Evolutionary conservation across 2,329 filamentous ascomycete genomes (phyloP).

Genomic region (Phoma herbarum): DNA sequence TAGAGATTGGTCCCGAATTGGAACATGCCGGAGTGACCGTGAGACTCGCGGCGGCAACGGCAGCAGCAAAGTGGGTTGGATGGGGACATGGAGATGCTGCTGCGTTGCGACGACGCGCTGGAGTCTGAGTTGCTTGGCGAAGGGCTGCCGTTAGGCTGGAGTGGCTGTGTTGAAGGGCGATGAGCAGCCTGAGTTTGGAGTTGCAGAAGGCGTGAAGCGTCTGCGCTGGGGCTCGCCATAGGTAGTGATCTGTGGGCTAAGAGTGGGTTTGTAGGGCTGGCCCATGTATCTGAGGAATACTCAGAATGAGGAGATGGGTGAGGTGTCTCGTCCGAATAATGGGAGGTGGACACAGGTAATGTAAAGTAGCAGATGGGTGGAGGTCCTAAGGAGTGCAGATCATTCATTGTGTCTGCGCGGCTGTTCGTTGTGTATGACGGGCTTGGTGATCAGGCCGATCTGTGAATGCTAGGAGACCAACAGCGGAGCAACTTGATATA

Average conservation of each 20-base stretch:
- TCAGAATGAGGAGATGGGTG: slow-evolving; percentile 29
- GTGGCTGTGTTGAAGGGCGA: slow-evolving; percentile 40
- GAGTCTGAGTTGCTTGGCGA: slow-evolving; percentile 25
- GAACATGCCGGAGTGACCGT: slow-evolving; percentile 42
- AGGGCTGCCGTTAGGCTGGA: slow-evolving; percentile 31
- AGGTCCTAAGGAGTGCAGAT: slow-evolving; percentile 16
- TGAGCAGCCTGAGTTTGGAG: slow-evolving; percentile 51
- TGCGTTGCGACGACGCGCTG: slow-evolving; percentile 21
- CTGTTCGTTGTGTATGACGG: slow-evolving; percentile 24
- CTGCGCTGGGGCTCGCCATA: slow-evolving; percentile 34
- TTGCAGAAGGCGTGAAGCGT: slow-evolving; percentile 51
- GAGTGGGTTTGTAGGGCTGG: slow-evolving; percentile 48
- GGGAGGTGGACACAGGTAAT: slow-evolving; percentile 33
- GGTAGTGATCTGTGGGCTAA: slow-evolving; percentile 42
- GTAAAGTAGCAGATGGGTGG: slow-evolving; percentile 47
- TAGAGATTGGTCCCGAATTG: slow-evolving; percentile 52
- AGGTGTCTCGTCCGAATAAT: slow-evolving; percentile 49
- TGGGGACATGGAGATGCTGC: slow-evolving; percentile 25
- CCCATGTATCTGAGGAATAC: slow-evolving; percentile 35
- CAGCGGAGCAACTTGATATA: slow-evolving; percentile 18
- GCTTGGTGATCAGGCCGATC: slow-evolving; percentile 17
- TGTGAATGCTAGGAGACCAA: slow-evolving; percentile 4
- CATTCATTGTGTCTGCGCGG: slow-evolving; percentile 22
- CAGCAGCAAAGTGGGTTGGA: slow-evolving; percentile 39
- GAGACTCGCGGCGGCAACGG: slow-evolving; percentile 47